A percentile compares a stretch with the other conserved stretches of the same genome.
phyloP scores from a whole-genome alignment of 2,329 filamentous ascomycete genomes.

The Penicillium freii region DNA sequence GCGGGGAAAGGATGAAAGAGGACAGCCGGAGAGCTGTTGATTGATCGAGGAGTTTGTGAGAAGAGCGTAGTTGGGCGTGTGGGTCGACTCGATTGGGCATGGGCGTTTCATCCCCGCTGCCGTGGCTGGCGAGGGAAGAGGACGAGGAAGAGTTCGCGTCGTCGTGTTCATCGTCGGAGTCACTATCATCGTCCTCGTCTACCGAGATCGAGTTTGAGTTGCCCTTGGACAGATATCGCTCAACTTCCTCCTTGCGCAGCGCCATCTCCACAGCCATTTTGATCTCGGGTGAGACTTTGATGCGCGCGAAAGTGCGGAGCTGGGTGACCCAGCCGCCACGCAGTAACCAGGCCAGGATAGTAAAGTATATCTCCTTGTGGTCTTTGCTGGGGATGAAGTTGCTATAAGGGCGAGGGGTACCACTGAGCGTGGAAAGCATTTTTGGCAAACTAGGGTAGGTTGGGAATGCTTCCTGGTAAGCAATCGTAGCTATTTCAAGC shows the following conservation, averaged over 20 bases:
- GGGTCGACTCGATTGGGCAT: slow-evolving; percentile 31
- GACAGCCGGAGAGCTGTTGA: slow-evolving; percentile 46
- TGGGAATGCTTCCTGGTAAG: slow-evolving; percentile 77
- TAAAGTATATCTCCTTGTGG: slow-evolving; percentile 82
- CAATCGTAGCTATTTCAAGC: slow-evolving; percentile 65
- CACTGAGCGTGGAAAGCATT: slow-evolving; percentile 80
- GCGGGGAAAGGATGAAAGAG: slow-evolving; percentile 73
- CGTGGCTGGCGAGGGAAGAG: slow-evolving; percentile 40
- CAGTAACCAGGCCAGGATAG: slow-evolving; percentile 90
- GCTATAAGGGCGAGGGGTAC: slow-evolving; percentile 77
- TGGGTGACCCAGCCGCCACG: slow-evolving; percentile 92
- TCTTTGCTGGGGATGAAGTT: slow-evolving; percentile 81
- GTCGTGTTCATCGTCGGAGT: slow-evolving; percentile 23
- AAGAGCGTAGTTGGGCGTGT: slow-evolving; percentile 29
- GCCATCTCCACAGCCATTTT: slow-evolving; percentile 75
- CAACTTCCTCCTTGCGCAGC: slow-evolving; percentile 64
- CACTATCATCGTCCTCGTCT: slow-evolving; percentile 9
- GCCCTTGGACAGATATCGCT: slow-evolving; percentile 37
- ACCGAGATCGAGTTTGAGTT: slow-evolving; percentile 27
- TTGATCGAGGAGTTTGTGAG: slow-evolving; percentile 36
- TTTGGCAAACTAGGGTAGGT: slow-evolving; percentile 78
- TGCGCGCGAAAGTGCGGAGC: slow-evolving; percentile 85
- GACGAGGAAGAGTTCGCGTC: slow-evolving; percentile 39
- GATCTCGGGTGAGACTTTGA: slow-evolving; percentile 79
- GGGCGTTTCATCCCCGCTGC: slow-evolving; percentile 39